Evolutionary conservation across 257 asterid genomes (phyloP), one percentile per base, ranked within the genome.

Genomic region (Vinca minor): DNA sequence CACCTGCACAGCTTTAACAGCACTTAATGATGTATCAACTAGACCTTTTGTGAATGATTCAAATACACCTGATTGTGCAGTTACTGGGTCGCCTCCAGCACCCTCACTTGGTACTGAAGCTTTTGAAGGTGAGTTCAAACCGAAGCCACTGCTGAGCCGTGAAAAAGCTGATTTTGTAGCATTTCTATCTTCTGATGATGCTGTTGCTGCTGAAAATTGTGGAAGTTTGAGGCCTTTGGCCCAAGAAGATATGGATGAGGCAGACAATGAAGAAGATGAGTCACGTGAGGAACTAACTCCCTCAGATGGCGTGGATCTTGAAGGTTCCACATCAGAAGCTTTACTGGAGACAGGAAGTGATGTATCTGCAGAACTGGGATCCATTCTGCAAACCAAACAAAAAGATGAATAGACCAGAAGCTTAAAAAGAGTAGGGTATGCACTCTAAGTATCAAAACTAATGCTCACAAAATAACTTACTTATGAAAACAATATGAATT

Each of bases 1-100:
- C 26, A 85, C 91, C 77, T 92, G 98, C 78, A 92, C 91, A 65
- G 96, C 91, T 78, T 88, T 92, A 74, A 92, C 93, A 32, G 96
- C 98, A 76, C 73, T 83, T 70, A 92, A 57, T 44, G 96, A 92
- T 56, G 98, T 77, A 78, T 87, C 98, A 73, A 89, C 85, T 59
- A 92, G 71, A 57, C 98, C 98, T 82, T 87, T 92, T 18, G 89
- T 82, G 45, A 89, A 75, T 55, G 96, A 87, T 68, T 79, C 96
- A 42, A 92, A 49, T 66, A 85, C 85, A 73, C 90, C 81, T 56
- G 96, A 81, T 71, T 92, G 91, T 58, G 81, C 71, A 67, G 78
- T 36, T 62, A 73, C 70, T 66, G 92, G 65, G 69, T 66, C 64
- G 72, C 71, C 73, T 63, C 76, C 82, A 63, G 80, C 80, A 44